phyloP scores from a whole-genome alignment of 805 yeast genomes.

The Metschnikowia picachoensis region DNA sequence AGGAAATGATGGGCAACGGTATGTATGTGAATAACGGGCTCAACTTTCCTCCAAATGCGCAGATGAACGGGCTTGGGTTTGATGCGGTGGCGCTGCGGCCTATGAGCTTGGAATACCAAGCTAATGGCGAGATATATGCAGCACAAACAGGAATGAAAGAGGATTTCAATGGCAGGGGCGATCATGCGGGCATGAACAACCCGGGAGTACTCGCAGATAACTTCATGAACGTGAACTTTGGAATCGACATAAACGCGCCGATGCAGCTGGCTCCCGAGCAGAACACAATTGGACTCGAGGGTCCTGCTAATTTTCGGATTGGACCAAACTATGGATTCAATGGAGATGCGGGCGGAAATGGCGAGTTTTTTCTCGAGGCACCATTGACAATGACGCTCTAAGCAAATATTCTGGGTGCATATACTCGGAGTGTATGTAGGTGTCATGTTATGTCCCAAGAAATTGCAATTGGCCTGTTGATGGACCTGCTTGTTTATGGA shows the following conservation, averaged over 20 bases:
- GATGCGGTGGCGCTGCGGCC: constrained; percentile 2
- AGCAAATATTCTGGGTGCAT: background rate
- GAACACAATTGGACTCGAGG: background rate
- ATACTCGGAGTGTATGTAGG: background rate
- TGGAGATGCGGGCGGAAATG: constrained; percentile 1
- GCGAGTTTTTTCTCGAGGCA: constrained; percentile 7
- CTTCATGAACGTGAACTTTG: constrained; percentile 4
- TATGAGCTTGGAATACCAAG: background rate
- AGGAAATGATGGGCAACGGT: constrained; percentile 3
- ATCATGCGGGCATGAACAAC: constrained; percentile 12
- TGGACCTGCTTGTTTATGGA: no score
- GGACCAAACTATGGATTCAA: constrained; percentile 4
- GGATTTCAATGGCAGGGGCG: constrained; percentile 1
- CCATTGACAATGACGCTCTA: constrained; percentile 7
- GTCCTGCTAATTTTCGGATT: constrained; percentile 1
- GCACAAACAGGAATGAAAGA: background rate
- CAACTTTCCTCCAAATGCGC: constrained; percentile 1
- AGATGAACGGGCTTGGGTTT: constrained; percentile 5
- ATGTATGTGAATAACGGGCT: constrained; percentile 1
- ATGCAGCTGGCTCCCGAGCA: background rate
- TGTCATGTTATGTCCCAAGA: background rate
- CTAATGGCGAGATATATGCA: background rate
- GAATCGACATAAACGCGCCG: constrained; percentile 1
- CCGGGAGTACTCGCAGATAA: constrained; percentile 1
- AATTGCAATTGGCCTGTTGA: no score